phyloP scores from a whole-genome alignment of 179 eudicot species.

The Sideroxylon spinosum region DNA sequence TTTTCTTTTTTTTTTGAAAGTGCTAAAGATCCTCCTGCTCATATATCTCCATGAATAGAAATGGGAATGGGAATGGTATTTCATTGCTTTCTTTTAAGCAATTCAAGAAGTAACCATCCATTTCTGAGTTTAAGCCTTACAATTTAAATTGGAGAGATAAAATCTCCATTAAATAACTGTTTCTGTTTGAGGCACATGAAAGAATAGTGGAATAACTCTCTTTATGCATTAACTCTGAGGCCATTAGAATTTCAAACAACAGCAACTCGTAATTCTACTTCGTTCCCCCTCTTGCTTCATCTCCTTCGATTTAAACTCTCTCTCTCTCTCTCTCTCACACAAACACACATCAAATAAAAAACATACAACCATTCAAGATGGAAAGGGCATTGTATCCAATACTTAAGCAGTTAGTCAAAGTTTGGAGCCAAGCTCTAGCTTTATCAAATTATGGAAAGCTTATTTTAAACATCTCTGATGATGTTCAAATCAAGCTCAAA shows the following conservation, averaged over 20 bases:
- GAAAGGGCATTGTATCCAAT: neutral
- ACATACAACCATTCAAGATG: neutral
- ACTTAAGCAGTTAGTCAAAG: neutral
- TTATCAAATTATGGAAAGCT: neutral
- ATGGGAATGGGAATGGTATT: too few relatives aligned
- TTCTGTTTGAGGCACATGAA: neutral
- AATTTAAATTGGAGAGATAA: neutral
- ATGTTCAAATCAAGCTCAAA: neutral
- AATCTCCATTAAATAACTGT: neutral
- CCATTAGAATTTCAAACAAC: neutral
- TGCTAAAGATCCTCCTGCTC: too few relatives aligned
- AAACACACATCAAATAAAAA: too few relatives aligned
- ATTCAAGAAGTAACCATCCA: neutral
- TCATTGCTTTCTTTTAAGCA: neutral
- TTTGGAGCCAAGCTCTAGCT: neutral
- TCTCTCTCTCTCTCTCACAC: too few relatives aligned
- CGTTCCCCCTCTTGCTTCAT: neutral
- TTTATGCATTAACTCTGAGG: neutral
- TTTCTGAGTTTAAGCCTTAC: neutral
- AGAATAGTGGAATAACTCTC: neutral
- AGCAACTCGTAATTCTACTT: neutral
- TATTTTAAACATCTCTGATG: neutral
- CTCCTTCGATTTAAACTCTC: too few relatives aligned
- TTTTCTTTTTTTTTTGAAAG: too few relatives aligned
- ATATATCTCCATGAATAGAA: neutral